Conservation (phyloP, 345 rosid genomes). For the Brassica carinata region DNA sequence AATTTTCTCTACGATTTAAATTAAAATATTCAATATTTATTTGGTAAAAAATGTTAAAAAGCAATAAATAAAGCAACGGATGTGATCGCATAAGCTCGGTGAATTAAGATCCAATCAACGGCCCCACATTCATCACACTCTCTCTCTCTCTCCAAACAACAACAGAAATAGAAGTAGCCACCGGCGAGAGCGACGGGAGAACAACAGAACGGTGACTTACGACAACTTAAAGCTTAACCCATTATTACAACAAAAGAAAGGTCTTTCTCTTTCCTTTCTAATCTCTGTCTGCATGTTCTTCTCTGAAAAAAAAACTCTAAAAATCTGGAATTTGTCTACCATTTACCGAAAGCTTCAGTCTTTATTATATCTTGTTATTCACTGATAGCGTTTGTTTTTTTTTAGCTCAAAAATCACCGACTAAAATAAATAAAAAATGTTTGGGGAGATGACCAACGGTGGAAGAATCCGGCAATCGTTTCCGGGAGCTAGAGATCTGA, state of each 20-base stretch:
- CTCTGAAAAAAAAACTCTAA: too few relatives aligned
- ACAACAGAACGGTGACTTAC: conserved; percentile 45
- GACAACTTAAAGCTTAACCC: conserved; percentile 41
- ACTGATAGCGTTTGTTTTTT: conserved; percentile 16
- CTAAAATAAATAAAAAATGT: conserved; percentile 23
- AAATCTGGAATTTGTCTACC: background rate
- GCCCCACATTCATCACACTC: conserved; percentile 43
- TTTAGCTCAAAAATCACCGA: conserved; percentile 27
- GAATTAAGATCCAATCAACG: conserved; percentile 63
- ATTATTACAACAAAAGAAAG: background rate
- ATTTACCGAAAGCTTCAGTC: conserved; percentile 12
- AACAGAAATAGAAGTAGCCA: conserved; percentile 35
- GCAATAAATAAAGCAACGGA: conserved; percentile 59
- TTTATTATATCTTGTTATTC: background rate
- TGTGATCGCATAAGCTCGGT: conserved; percentile 41
- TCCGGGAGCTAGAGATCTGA: conserved; percentile 57
- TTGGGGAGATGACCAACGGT: conserved; percentile 52
- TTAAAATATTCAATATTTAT: background rate
- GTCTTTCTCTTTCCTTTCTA: background rate
- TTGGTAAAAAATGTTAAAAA: background rate
- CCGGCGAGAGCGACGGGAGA: conserved; percentile 30
- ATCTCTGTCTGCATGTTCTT: conserved; percentile 9
- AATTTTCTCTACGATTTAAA: too few relatives aligned
- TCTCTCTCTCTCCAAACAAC: conserved; percentile 41
- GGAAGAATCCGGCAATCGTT: conserved; percentile 54